phyloP scores from a whole-genome alignment of 257 asterid species.

The Vinca minor region DNA sequence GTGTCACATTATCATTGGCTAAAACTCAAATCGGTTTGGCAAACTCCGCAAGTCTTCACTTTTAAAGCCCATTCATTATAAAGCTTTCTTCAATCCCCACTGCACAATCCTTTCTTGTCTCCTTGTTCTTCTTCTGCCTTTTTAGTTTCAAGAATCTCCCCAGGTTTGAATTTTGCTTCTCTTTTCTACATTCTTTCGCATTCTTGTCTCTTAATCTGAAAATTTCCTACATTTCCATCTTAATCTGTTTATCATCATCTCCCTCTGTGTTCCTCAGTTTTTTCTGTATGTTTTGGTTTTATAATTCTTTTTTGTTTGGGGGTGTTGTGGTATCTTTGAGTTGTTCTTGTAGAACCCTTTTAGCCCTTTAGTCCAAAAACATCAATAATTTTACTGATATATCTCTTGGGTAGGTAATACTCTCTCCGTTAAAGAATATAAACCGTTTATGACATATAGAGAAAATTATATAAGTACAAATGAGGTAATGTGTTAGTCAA shows the following conservation, averaged over 20 bases:
- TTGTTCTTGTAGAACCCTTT: neutral
- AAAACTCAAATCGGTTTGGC: slow-evolving; percentile 3
- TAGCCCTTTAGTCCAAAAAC: neutral
- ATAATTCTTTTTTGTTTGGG: neutral
- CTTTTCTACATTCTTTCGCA: neutral
- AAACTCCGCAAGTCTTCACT: neutral
- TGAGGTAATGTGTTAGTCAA: no score
- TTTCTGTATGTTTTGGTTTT: neutral
- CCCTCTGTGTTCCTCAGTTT: neutral
- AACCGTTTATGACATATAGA: no score
- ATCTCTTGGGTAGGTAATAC: no score
- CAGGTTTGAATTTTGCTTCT: neutral
- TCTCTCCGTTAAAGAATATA: no score
- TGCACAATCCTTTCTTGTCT: neutral
- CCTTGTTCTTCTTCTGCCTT: no score
- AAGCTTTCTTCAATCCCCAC: neutral
- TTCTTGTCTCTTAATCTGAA: neutral
- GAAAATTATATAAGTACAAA: no score
- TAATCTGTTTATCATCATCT: neutral
- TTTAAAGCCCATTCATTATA: neutral
- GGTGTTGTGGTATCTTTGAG: neutral
- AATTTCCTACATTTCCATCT: no score
- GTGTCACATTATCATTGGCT: neutral
- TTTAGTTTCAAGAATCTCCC: neutral
- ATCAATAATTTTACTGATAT: neutral